Conservation (phyloP, 108 stramenopile genomes). For the Stephanodiscus minutulus region DNA sequence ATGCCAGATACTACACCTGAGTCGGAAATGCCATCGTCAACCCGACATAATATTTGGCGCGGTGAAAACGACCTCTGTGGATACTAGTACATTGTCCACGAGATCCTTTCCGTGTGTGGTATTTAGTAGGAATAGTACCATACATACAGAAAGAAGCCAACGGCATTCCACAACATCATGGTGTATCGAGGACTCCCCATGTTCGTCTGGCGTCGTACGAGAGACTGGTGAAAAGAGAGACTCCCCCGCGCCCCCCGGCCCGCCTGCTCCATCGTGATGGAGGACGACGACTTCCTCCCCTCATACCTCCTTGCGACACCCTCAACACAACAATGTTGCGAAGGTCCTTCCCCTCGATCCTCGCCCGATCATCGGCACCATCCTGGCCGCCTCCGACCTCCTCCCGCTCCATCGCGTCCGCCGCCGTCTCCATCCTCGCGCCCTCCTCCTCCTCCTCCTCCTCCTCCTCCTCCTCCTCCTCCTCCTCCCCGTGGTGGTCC, state of each 20-base stretch:
- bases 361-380: constrained; percentile 1
- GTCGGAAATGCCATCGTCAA: too few relatives aligned
- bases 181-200: neutral
- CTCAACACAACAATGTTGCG: neutral
- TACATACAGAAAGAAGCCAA: neutral
- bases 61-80: neutral
- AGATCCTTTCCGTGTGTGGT: too few relatives aligned
- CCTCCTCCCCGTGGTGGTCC: neutral
- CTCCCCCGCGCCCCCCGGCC: neutral
- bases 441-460: neutral
- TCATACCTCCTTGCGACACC: neutral
- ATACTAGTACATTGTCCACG: too few relatives aligned
- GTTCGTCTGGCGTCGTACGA: too few relatives aligned
- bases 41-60: neutral
- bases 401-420: neutral
- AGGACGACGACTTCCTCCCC: too few relatives aligned
- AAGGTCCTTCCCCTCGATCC: constrained; percentile 9
- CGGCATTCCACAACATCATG: too few relatives aligned
- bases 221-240: neutral
- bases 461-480: neutral
- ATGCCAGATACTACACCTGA: too few relatives aligned
- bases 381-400: neutral
- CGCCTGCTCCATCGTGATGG: neutral
- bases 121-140: too few relatives aligned
- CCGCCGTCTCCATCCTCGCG: neutral